Percentiles rank a stretch among this genome's conserved stretches.
Evolutionary conservation across 2,329 filamentous ascomycete genomes (phyloP).

Genomic region (Stagonosporopsis cucurbitacearum): DNA sequence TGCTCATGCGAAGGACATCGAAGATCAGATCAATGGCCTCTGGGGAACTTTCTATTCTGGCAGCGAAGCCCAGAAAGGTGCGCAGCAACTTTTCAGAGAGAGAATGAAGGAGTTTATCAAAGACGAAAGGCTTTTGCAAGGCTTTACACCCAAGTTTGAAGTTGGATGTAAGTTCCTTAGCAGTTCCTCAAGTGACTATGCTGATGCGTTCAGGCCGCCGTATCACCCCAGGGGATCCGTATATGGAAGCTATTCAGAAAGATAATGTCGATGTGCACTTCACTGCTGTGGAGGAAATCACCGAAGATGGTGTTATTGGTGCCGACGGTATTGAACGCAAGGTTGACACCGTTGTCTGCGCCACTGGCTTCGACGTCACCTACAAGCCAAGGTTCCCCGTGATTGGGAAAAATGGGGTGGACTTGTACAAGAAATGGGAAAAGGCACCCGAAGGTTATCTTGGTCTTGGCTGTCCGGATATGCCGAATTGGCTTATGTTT

Average conservation of each 20-base stretch:
- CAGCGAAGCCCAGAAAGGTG: constrained; percentile 50
- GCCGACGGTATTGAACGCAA: constrained; percentile 51
- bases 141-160: constrained; percentile 56
- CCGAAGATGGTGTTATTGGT: constrained; percentile 55
- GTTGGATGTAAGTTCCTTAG: constrained; percentile 49
- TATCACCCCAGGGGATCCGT: constrained; percentile 59
- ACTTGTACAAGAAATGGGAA: constrained; percentile 51
- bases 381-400: constrained; percentile 54
- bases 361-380: constrained; percentile 55
- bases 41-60: constrained; percentile 57
- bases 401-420: constrained; percentile 50
- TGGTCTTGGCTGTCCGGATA: constrained; percentile 51
- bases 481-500: constrained; percentile 54
- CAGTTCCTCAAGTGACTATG: too few relatives aligned
- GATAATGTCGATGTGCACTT: constrained; percentile 60
- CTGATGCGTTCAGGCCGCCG: constrained; percentile 39
- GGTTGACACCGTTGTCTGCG: constrained; percentile 54
- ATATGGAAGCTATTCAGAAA: constrained; percentile 59
- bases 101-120: constrained; percentile 61
- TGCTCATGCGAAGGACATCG: constrained; percentile 55
- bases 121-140: constrained; percentile 57
- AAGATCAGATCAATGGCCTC: constrained; percentile 56
- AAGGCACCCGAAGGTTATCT: constrained; percentile 51
- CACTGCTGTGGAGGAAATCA: constrained; percentile 54
- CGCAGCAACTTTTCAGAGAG: constrained; percentile 48